These are phyloP conservation scores for Colletotrichum horii DNA, from an alignment of 2,329 filamentous ascomycete species.

Conservation along the genomic window DNA sequence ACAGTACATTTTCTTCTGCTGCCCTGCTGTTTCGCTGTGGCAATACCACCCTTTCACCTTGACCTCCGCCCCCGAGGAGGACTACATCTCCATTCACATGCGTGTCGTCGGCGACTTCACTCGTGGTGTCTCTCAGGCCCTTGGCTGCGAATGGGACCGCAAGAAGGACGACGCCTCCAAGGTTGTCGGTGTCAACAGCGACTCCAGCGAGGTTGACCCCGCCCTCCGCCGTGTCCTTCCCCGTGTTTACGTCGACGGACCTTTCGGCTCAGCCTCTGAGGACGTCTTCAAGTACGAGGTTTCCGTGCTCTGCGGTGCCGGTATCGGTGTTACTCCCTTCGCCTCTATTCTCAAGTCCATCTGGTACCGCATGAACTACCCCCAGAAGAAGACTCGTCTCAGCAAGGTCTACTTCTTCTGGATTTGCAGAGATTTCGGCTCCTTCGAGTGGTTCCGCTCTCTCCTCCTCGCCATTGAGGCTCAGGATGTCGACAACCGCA, in stretches of 20 bases:
- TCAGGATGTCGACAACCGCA: slow-evolving; percentile 81
- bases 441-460: slow-evolving; percentile 89
- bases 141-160: slow-evolving; percentile 77
- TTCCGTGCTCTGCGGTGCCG: slow-evolving; percentile 78
- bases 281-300: slow-evolving; percentile 91
- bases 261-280: slow-evolving; percentile 85
- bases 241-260: slow-evolving; percentile 82
- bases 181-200: slow-evolving; percentile 71
- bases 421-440: slow-evolving; percentile 87
- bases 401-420: slow-evolving; percentile 93
- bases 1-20: slow-evolving; percentile 90
- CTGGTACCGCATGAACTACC: slow-evolving; percentile 93
- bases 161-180: slow-evolving; percentile 64
- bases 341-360: slow-evolving; percentile 89
- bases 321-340: slow-evolving; percentile 87
- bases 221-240: slow-evolving; percentile 76
- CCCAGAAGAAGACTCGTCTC: slow-evolving; percentile 77
- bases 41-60: slow-evolving; percentile 89
- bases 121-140: slow-evolving; percentile 67
- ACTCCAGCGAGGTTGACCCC: slow-evolving; percentile 68
- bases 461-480: slow-evolving; percentile 84
- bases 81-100: slow-evolving; percentile 88
- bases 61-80: slow-evolving; percentile 86
- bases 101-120: slow-evolving; percentile 86
- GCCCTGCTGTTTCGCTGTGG: slow-evolving; percentile 84